Evolutionary conservation across 164 flowering plant species (phyloP), one percentile per base, ranked within the genome.

Genomic region (Umbellularia californica): DNA sequence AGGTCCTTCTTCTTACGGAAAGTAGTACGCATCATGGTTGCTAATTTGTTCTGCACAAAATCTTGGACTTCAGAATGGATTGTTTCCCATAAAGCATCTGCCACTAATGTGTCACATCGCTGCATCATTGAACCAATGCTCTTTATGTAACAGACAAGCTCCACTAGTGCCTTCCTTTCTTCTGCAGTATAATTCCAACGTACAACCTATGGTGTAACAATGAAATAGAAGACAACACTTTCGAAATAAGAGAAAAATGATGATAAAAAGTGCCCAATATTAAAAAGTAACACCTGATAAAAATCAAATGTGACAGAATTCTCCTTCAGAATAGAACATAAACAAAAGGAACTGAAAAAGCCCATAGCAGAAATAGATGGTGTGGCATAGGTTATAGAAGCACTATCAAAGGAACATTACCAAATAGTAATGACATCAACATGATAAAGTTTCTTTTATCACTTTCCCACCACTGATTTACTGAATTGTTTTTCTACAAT

Each of bases 1-100:
- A 96, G 88, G 63, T 94, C 99, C 78, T 96, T 96, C 84, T 96
- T 96, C 85, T 90, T 96, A 65, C 97, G 86, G 70, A 93, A 96
- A 78, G 99, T 93, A 35, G 98, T 96, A 69, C 91, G 84, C 80
- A 96, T 81, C 99, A 96, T 96, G 51, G 87, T 83, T 30, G 99
- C 97, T 73, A 96, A 77, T 78, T 88, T 92, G 80, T 92, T 93
- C 76, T 96, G 99, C 70, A 94, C 98, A 85, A 96, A 96, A 84
- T 96, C 99, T 81, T 96, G 99, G 75, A 96, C 99, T 83, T 96
- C 99, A 28, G 97, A 85, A 88, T 96, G 98, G 72, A 96, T 87
- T 25, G 97, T 96, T 84, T 96, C 99, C 98, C 95, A 92, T 69
- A 96, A 83, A 77, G 99, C 89, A 87, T 96, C 98, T 69, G 98